Evolutionary conservation across 2,329 filamentous ascomycete species (phyloP).

Genomic region (Xylariales sp.): DNA sequence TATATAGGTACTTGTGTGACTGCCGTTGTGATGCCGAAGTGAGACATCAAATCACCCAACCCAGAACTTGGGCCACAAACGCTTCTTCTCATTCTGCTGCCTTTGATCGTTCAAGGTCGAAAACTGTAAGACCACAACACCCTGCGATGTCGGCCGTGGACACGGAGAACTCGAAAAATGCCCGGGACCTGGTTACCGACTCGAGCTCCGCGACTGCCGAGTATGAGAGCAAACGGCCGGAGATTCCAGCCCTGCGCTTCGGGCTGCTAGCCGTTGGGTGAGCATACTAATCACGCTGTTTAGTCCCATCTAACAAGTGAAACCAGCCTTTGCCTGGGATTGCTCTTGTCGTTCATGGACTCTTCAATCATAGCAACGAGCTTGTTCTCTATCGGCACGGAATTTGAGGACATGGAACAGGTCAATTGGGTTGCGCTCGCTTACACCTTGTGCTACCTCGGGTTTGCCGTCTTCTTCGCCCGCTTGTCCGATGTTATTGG

Average conservation of each 20-base stretch:
- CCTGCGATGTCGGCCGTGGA: too few species aligned
- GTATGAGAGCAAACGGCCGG: not conserved
- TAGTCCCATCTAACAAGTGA: not conserved
- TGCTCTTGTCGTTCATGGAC: slow-evolving; percentile 56
- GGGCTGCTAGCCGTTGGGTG: slow-evolving; percentile 5
- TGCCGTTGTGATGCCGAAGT: too few species aligned
- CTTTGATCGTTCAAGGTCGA: too few species aligned
- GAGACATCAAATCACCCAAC: too few species aligned
- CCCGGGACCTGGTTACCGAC: not conserved
- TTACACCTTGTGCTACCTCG: slow-evolving; percentile 53
- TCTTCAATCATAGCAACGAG: slow-evolving; percentile 57
- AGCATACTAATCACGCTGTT: not conserved
- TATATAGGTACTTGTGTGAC: too few species aligned
- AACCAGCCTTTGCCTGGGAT: slow-evolving; percentile 42
- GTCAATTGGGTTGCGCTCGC: slow-evolving; percentile 53
- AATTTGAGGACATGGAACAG: slow-evolving; percentile 40
- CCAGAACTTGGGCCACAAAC: too few species aligned
- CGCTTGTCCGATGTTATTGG: slow-evolving; percentile 51
- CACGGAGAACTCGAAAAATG: too few species aligned
- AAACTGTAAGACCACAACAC: too few species aligned
- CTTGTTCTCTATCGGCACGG: slow-evolving; percentile 48
- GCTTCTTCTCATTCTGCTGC: too few species aligned
- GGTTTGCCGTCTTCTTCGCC: slow-evolving; percentile 52
- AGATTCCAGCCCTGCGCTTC: slow-evolving; percentile 2
- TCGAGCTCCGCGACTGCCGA: not conserved